These are phyloP conservation scores for Morella rubra DNA, from an alignment of 306 rosid genomes.

Conservation along the genomic window DNA sequence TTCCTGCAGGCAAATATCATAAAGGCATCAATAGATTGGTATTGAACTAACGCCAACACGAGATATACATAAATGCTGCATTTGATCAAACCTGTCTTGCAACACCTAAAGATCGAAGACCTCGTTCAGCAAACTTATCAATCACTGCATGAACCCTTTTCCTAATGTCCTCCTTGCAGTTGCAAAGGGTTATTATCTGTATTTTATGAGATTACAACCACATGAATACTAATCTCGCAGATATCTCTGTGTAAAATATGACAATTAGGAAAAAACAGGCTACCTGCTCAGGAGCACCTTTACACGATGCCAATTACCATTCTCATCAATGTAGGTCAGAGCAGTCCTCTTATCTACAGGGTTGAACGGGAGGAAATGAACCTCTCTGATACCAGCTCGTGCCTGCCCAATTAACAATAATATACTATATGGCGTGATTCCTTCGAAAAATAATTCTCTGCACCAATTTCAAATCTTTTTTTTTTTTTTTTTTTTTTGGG, in stretches of 20 bases:
- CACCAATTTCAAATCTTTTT: no score
- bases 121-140: constrained; percentile 97
- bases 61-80: constrained; percentile 18
- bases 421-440: neutral
- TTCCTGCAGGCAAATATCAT: constrained; percentile 48
- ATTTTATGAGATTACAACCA: constrained; percentile 21
- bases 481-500: neutral
- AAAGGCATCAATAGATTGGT: constrained; percentile 19
- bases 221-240: constrained; percentile 12
- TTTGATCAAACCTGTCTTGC: constrained; percentile 80
- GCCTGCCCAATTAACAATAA: constrained; percentile 59
- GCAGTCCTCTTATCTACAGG: constrained; percentile 99
- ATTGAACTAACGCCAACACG: constrained; percentile 10
- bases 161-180: constrained; percentile 81
- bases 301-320: constrained; percentile 87
- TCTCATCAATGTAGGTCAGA: constrained; percentile 83
- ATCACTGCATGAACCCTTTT: constrained; percentile 64
- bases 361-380: constrained; percentile 95
- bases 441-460: neutral
- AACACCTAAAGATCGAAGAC: constrained; percentile 92
- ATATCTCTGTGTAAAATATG: neutral
- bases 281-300: constrained; percentile 99
- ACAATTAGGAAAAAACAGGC: constrained; percentile 18
- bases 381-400: constrained; percentile 86
- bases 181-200: constrained; percentile 87